Conservation (phyloP, 1,284 basidiomycete species). For the Apiotrichum montevideense region DNA sequence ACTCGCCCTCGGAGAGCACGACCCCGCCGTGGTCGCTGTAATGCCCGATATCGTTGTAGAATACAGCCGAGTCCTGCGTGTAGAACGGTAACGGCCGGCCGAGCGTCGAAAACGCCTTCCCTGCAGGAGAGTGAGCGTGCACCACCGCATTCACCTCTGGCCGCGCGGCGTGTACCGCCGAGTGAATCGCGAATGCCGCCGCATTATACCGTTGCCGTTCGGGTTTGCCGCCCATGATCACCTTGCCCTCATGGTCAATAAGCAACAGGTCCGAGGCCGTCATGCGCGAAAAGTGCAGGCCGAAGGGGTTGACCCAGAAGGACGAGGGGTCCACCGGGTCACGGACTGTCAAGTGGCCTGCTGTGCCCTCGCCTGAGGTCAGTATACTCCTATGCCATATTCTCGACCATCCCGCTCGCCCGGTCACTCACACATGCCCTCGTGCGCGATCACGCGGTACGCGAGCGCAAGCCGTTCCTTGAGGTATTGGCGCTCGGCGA, state of each 20-base stretch:
- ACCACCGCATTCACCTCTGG: slow-evolving; percentile 60
- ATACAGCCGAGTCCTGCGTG: slow-evolving; percentile 28
- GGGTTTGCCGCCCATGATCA: slow-evolving; percentile 50
- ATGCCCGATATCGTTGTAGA: slow-evolving; percentile 23
- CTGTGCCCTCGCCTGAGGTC: slow-evolving; percentile 53
- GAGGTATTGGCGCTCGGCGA: slow-evolving; percentile 48
- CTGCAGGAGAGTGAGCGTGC: slow-evolving; percentile 59
- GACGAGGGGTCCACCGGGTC: slow-evolving; percentile 53
- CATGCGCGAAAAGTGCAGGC: slow-evolving; percentile 49
- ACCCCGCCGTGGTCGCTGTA: slow-evolving; percentile 55
- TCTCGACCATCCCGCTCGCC: no score
- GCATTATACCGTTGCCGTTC: slow-evolving; percentile 48
- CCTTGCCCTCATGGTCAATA: slow-evolving; percentile 49
- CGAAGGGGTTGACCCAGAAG: slow-evolving; percentile 20
- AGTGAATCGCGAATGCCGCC: slow-evolving; percentile 54
- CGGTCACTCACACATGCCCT: slow-evolving; percentile 46
- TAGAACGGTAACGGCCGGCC: slow-evolving; percentile 54
- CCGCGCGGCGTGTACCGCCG: slow-evolving; percentile 56
- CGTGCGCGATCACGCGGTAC: slow-evolving; percentile 48
- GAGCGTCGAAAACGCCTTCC: slow-evolving; percentile 57
- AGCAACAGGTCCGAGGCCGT: slow-evolving; percentile 52
- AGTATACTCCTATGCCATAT: no score
- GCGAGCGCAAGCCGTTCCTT: slow-evolving; percentile 52
- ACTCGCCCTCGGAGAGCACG: slow-evolving; percentile 57
- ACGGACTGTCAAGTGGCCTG: slow-evolving; percentile 60